Base-by-base conservation (phyloP, 208 protist genomes). In the Crithidia brevicula region DNA sequence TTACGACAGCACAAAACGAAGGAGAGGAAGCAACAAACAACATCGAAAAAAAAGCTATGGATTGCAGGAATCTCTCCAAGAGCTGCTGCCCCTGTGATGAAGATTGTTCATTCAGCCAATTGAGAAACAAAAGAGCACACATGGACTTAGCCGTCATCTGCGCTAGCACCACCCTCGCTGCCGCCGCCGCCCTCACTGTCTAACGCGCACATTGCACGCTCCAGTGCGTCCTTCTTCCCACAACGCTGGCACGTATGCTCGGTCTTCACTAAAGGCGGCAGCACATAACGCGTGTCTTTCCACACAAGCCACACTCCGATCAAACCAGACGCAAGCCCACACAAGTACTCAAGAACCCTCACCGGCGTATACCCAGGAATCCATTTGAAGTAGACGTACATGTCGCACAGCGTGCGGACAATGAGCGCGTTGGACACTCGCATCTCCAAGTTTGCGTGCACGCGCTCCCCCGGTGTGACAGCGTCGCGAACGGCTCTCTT, bases 311-410 rank as follows among this genome's bases (percentile, higher is more conserved):
- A 94, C 25, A 94, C 65, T 23, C 89, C 90, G 33, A 96, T 77
- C 23, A 89, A 40, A 36, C 89, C 93, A n/a, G 86, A 89, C 16
- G 82, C 40, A 10, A 81, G 67, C 18, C 86, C 89, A 43, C 67
- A 87, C 2, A 72, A 18, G 72, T 89, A 96, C 72, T 95, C 88
- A 20, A 95, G 11, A 0, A 79, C 85, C 53, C 77, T 82, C 52
- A 82, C 78, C 8, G 93, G 89, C 31, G 84, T 84, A 65, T 96
- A 97, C 51, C 66, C 72, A 7, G 88, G 80, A 22, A 96, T 68
- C 91, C 93, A 97, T 72, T 93, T 90, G 79, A 87, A 97, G 80
- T 97, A 97, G 23, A 97, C 86, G 64, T 88, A 81, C 86, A 97
- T 97, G 64, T 97, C 92, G 50, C 81, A 88, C 50, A 94, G 31